These are phyloP conservation scores for Claviceps maximensis DNA, from an alignment of 2,329 filamentous ascomycete species.

Conservation along the genomic window DNA sequence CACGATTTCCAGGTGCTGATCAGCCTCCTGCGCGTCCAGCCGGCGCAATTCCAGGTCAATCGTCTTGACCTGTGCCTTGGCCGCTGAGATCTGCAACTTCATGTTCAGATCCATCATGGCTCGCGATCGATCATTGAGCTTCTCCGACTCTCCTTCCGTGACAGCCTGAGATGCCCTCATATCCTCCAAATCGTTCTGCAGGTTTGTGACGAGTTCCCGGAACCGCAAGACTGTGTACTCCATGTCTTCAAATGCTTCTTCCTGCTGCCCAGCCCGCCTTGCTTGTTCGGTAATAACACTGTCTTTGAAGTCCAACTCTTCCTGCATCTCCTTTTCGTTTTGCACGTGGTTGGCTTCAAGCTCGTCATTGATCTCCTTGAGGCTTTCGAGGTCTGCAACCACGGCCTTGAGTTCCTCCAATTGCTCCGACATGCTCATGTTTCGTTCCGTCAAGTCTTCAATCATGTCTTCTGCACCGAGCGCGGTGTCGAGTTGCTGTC, in stretches of 20 bases:
- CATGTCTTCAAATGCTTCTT: slow-evolving; percentile 69
- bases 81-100: slow-evolving; percentile 79
- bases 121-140: slow-evolving; percentile 74
- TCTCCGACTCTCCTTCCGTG: slow-evolving; percentile 83
- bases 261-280: slow-evolving; percentile 60
- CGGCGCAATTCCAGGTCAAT: slow-evolving; percentile 82
- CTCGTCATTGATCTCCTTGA: slow-evolving; percentile 90
- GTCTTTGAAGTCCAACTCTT: slow-evolving; percentile 84
- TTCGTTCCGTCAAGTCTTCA: slow-evolving; percentile 79
- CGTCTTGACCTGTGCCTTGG: slow-evolving; percentile 86
- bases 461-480: slow-evolving; percentile 88
- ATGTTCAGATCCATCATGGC: slow-evolving; percentile 96
- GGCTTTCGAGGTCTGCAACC: slow-evolving; percentile 74
- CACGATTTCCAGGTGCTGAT: slow-evolving; percentile 78
- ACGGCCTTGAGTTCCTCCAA: slow-evolving; percentile 70
- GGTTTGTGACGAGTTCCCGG: slow-evolving; percentile 71
- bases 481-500: slow-evolving; percentile 81
- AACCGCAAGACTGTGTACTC: slow-evolving; percentile 85
- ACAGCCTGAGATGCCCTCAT: slow-evolving; percentile 86
- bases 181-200: slow-evolving; percentile 81
- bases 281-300: slow-evolving; percentile 70
- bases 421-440: slow-evolving; percentile 69
- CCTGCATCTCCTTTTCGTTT: slow-evolving; percentile 85
- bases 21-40: slow-evolving; percentile 77
- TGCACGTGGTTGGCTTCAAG: slow-evolving; percentile 87